Conservation (phyloP, 148 eudicot genomes). For the Rheum nobile region DNA sequence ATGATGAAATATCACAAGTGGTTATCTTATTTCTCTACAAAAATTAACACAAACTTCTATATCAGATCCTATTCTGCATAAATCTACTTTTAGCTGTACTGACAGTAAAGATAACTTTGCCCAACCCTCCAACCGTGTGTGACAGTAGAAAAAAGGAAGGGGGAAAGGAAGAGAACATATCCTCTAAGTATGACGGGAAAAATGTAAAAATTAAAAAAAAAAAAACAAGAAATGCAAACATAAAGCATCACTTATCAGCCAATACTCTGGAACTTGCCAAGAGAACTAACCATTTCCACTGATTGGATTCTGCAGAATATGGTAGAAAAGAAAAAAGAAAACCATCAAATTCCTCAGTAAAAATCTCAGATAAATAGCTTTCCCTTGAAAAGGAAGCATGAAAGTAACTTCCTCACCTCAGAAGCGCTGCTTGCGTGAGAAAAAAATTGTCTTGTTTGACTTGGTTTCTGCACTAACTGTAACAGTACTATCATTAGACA, state of each 20-base stretch:
- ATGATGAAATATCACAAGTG: neutral
- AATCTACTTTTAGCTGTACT: neutral
- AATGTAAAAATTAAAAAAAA: neutral
- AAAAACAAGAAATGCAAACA: neutral
- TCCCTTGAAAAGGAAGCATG: neutral
- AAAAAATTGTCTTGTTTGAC: conserved; percentile 4
- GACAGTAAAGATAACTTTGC: neutral
- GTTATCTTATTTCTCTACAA: neutral
- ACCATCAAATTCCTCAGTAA: neutral
- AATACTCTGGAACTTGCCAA: neutral
- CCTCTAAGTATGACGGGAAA: neutral
- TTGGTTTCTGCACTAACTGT: conserved; percentile 9
- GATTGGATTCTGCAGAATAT: conserved; percentile 10
- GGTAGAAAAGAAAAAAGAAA: neutral
- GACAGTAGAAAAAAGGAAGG: neutral
- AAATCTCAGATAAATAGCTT: neutral
- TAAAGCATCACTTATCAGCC: neutral
- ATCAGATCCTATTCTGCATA: neutral
- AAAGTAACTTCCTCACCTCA: conserved; percentile 5
- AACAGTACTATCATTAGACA: conserved; percentile 1
- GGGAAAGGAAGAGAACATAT: neutral
- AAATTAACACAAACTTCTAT: neutral
- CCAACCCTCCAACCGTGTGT: neutral
- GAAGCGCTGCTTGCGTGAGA: conserved; percentile 7
- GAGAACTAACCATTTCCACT: conserved; percentile 14